Evolutionary conservation across 164 flowering plant species (phyloP).

Genomic region (Berberis vulgaris): DNA sequence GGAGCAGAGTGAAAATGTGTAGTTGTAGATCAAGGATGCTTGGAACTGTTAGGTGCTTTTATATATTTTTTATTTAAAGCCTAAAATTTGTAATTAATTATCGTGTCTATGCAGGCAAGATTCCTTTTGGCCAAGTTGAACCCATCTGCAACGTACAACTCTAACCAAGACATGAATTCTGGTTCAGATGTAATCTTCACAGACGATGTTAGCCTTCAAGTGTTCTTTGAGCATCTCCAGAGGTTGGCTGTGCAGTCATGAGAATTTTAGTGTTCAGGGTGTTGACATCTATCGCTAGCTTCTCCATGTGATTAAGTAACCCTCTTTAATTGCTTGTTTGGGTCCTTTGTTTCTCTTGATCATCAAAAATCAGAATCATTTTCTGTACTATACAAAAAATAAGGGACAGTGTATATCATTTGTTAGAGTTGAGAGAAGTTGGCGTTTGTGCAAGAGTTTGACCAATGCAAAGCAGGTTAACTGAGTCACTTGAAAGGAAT

Average conservation of each 20-base stretch:
- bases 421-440: constrained; percentile 10
- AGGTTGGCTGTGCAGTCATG: constrained; percentile 84
- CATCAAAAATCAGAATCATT: no score
- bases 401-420: constrained; percentile 8
- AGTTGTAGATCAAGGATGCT: no score
- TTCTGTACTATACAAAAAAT: not conserved
- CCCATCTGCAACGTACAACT: constrained; percentile 85
- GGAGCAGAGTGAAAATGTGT: no score
- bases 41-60: no score
- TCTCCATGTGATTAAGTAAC: not conserved
- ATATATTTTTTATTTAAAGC: no score
- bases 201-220: constrained; percentile 91
- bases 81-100: not conserved
- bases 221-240: constrained; percentile 93
- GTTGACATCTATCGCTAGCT: constrained; percentile 3
- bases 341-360: no score
- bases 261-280: constrained; percentile 6
- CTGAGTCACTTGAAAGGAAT: constrained; percentile 4
- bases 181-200: constrained; percentile 94
- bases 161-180: constrained; percentile 53
- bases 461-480: constrained; percentile 2
- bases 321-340: no score
- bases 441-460: constrained; percentile 11
- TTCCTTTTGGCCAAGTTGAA: constrained; percentile 83
- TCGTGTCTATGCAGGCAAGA: constrained; percentile 54